Evolutionary conservation across 352 stramenopile genomes (phyloP).

Genomic region (Phytophthora cryptogea): DNA sequence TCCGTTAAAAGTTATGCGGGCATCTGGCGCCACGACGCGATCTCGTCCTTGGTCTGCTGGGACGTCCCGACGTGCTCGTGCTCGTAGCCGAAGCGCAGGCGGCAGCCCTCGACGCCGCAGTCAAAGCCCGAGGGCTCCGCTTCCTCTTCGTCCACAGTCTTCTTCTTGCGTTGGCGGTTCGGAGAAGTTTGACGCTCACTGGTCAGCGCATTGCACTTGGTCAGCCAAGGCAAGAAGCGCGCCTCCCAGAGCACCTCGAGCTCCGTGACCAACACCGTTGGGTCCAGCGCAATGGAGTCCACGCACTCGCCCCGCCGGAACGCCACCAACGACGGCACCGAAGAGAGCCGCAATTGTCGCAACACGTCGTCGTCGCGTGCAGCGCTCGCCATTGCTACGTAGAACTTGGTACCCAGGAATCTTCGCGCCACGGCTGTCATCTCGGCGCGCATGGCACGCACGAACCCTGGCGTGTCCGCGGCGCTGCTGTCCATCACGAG

Average conservation of each 20-base stretch:
- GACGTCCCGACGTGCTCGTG: slow-evolving; percentile 75
- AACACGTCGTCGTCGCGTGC: slow-evolving; percentile 34
- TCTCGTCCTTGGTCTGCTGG: slow-evolving; percentile 59
- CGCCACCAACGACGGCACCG: slow-evolving; percentile 42
- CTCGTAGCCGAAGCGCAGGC: slow-evolving; percentile 67
- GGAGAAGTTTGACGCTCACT: slow-evolving; percentile 39
- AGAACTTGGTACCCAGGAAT: slow-evolving; percentile 70
- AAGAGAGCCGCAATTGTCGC: slow-evolving; percentile 44
- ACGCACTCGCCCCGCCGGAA: slow-evolving; percentile 58
- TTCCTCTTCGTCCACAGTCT: slow-evolving; percentile 22
- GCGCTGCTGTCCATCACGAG: slow-evolving; percentile 37
- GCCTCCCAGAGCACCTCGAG: slow-evolving; percentile 56
- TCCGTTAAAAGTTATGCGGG: slow-evolving; percentile 17
- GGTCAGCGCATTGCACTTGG: slow-evolving; percentile 60
- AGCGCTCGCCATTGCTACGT: slow-evolving; percentile 26
- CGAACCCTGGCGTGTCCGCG: slow-evolving; percentile 1
- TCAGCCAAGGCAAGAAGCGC: slow-evolving; percentile 62
- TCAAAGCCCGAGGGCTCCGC: slow-evolving; percentile 50
- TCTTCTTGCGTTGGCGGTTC: slow-evolving; percentile 6
- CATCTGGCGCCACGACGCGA: slow-evolving; percentile 58
- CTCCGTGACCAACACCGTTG: slow-evolving; percentile 36
- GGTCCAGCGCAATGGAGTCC: slow-evolving; percentile 47
- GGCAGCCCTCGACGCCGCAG: slow-evolving; percentile 62
- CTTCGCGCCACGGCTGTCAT: slow-evolving; percentile 48
- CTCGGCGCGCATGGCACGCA: slow-evolving; percentile 40